These are phyloP conservation scores for Penicillium atrosanguineum DNA, from an alignment of 495 filamentous ascomycete species.

Conservation along the genomic window DNA sequence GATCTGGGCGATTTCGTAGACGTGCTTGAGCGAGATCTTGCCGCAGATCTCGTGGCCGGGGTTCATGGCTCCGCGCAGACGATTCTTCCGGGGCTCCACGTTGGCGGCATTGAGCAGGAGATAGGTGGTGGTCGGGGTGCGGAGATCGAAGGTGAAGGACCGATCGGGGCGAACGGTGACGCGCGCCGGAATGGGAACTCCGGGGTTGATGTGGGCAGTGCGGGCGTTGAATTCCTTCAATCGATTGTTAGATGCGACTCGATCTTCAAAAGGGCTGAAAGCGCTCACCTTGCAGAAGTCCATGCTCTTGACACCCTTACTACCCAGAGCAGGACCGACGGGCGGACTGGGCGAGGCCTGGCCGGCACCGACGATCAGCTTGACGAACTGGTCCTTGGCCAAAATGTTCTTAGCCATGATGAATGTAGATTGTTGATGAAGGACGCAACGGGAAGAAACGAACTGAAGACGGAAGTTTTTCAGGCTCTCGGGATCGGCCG, in stretches of 20 bases:
- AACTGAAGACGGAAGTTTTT: constrained; percentile 27
- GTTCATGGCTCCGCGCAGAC: constrained; percentile 72
- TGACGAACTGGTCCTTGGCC: constrained; percentile 83
- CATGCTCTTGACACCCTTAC: constrained; percentile 98
- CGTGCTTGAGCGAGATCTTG: constrained; percentile 85
- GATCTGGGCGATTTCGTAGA: constrained; percentile 97
- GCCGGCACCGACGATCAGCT: constrained; percentile 97
- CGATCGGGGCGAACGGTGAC: constrained; percentile 93
- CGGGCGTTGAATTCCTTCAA: constrained; percentile 94
- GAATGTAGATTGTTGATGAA: constrained; percentile 9
- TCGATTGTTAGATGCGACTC: constrained; percentile 4
- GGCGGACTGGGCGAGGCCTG: constrained; percentile 95
- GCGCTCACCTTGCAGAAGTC: constrained; percentile 93
- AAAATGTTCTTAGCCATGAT: constrained; percentile 77
- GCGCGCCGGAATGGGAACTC: constrained; percentile 84
- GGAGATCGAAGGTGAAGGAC: constrained; percentile 87
- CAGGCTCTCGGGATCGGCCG: constrained; percentile 4
- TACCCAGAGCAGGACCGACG: constrained; percentile 93
- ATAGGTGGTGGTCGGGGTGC: constrained; percentile 88
- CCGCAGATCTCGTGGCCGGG: constrained; percentile 80
- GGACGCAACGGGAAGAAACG: not conserved
- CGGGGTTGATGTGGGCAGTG: constrained; percentile 77
- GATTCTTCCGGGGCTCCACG: constrained; percentile 70
- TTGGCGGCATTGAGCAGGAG: constrained; percentile 82
- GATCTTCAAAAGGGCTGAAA: not conserved